Conservation (phyloP, 805 yeast genomes). For the Clavispora carvajalis region DNA sequence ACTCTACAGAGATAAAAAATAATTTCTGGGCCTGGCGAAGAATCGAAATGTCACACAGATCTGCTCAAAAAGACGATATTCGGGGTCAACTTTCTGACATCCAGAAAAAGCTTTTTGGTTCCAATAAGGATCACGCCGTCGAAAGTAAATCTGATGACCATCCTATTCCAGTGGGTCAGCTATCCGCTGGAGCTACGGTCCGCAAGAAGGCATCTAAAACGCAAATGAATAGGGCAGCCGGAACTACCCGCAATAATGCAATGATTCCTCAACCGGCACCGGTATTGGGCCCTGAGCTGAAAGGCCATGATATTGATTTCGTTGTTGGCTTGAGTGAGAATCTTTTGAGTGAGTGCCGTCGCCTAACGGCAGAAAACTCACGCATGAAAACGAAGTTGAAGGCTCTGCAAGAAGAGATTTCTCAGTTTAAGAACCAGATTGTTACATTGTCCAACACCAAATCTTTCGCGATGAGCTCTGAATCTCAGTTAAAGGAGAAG, state of each 20-base stretch:
- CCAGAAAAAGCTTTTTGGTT: slow-evolving; percentile 28
- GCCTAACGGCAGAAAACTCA: slow-evolving; percentile 60
- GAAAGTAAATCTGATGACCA: slow-evolving; percentile 2
- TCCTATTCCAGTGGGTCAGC: slow-evolving; percentile 1
- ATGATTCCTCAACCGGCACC: slow-evolving; percentile 21
- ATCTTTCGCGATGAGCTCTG: slow-evolving; percentile 33
- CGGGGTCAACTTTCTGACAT: slow-evolving; percentile 37
- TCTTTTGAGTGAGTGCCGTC: slow-evolving; percentile 62
- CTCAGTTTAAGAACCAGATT: slow-evolving; percentile 31
- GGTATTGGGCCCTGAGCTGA: slow-evolving; percentile 37
- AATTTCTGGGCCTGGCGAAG: background rate
- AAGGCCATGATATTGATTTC: slow-evolving; percentile 62
- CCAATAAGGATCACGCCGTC: slow-evolving; percentile 6
- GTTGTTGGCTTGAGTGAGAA: slow-evolving; percentile 73
- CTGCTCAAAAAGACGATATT: slow-evolving; percentile 23
- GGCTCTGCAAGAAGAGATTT: slow-evolving; percentile 39
- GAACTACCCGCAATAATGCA: background rate
- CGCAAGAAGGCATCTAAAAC: background rate
- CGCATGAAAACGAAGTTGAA: slow-evolving; percentile 40
- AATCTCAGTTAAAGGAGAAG: slow-evolving; percentile 49
- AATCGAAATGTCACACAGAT: slow-evolving; percentile 8
- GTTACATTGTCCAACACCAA: slow-evolving; percentile 30
- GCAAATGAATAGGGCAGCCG: background rate
- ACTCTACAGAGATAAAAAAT: background rate
- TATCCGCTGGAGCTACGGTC: slow-evolving; percentile 1